Evolutionary conservation across 257 asterid genomes (phyloP).

Genomic region (Scutellaria galericulata): DNA sequence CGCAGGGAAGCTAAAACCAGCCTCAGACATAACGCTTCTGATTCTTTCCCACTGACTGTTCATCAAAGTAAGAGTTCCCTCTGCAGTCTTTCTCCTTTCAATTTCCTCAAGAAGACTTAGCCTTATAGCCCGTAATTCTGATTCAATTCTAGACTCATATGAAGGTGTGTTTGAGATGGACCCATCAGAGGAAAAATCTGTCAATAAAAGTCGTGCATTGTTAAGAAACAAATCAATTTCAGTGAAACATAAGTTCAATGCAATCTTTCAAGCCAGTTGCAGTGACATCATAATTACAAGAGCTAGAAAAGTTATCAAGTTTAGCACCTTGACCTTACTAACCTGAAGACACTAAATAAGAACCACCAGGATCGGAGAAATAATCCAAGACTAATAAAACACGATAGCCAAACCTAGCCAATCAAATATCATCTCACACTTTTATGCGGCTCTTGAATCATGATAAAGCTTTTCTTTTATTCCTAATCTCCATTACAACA

Average conservation of each 20-base stretch:
- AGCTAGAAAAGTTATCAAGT: neutral
- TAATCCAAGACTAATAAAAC: neutral
- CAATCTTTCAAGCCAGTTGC: neutral
- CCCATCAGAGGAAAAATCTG: constrained; percentile 77
- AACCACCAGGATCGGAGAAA: neutral
- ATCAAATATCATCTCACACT: neutral
- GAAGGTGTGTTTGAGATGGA: constrained; percentile 47
- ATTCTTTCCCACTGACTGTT: constrained; percentile 71
- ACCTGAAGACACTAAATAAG: constrained; percentile 15
- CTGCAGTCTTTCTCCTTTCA: constrained; percentile 66
- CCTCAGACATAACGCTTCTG: constrained; percentile 55
- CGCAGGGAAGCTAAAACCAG: constrained; percentile 70
- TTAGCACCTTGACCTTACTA: neutral
- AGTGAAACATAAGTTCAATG: neutral
- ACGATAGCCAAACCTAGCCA: neutral
- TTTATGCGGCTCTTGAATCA: no score
- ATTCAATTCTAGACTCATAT: constrained; percentile 41
- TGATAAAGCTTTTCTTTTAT: no score
- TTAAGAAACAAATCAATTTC: constrained; percentile 17
- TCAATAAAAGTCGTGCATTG: neutral
- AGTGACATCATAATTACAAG: neutral
- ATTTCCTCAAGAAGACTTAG: constrained; percentile 66
- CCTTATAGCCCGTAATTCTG: constrained; percentile 51
- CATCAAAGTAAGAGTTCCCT: constrained; percentile 60
- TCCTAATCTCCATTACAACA: neutral